Base-by-base conservation (phyloP, 148 eudicot genomes). In the Dianthus caryophyllus region DNA sequence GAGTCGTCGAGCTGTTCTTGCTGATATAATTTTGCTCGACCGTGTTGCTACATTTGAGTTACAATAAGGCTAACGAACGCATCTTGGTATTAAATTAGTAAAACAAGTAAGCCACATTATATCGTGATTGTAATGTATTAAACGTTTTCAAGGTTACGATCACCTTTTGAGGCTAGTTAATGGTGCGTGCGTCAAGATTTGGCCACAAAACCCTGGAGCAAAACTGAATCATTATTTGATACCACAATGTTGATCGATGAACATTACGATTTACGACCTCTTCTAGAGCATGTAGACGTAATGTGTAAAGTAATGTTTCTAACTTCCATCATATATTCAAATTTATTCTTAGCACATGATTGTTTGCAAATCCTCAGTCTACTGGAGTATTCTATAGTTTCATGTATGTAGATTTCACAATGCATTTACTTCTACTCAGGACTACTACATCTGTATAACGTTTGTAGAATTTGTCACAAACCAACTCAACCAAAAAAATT, bases 1-100 rank as follows among this genome's bases (percentile, higher is more conserved):
- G 67, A 64, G 20, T 56, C 73, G 26, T 63, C 67, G 41, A 58
- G 47, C 22, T 64, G 58, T 56, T 75, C 58, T 44, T 62, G 43
- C 57, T 63, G 33, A 59, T 49, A 25, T 59, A 1, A 49, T 10
- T n/a, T 62, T 74, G 55, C 11, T 74, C 50, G 29, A 52, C 17
- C 31, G 43, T 41, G 18, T 52, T 51, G 55, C 55, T 51, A 51
- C 22, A 51, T 51, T 51, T 51, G 21, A 51, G 55, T 21, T 51
- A 3, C 50, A 47, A 51, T 33, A 8, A 33, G 39, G 39, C 8
- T 33, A 33, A 8, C 39, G 39, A 33, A 2, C 8, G 39, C 39
- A 33, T 33, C 39, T 2, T 8, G 39, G 39, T 33, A 33, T 33
- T 33, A 33, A 33, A 33, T 33, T 33, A 2, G 39, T 33, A 33